phyloP scores from a whole-genome alignment of 192 early-diverging fungal genomes.

The Coemansia sp. region DNA sequence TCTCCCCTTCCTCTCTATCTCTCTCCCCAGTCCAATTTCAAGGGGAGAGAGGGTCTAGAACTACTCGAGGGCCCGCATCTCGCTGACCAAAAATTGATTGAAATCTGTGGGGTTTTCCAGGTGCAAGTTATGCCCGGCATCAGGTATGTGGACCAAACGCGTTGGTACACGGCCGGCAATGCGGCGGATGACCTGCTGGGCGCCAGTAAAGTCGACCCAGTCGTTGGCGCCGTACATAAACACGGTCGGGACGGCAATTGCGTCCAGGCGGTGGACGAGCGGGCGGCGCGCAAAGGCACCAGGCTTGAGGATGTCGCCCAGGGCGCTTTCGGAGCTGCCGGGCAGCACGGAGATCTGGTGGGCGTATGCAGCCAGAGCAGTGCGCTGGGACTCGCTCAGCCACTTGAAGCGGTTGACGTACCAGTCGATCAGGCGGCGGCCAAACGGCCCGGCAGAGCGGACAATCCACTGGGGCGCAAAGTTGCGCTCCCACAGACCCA shows the following conservation, averaged over 20 bases:
- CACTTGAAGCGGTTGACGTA: slow-evolving; percentile 64
- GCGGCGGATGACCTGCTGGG: slow-evolving; percentile 57
- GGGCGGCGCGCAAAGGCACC: slow-evolving; percentile 80
- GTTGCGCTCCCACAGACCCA: slow-evolving; percentile 72
- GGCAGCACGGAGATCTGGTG: slow-evolving; percentile 74
- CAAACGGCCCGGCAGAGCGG: slow-evolving; percentile 73
- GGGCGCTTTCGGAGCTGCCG: slow-evolving; percentile 81
- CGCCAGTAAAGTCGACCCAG: slow-evolving; percentile 87
- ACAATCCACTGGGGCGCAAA: slow-evolving; percentile 79
- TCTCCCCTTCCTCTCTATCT: too few species aligned
- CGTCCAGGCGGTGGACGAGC: slow-evolving; percentile 61
- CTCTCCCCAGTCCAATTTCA: too few species aligned
- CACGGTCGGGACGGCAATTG: slow-evolving; percentile 67
- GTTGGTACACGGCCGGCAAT: slow-evolving; percentile 54
- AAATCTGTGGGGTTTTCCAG: slow-evolving; percentile 79
- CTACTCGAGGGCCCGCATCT: slow-evolving; percentile 36
- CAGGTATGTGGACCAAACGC: slow-evolving; percentile 49
- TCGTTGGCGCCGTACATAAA: slow-evolving; percentile 80
- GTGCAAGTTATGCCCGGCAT: slow-evolving; percentile 83
- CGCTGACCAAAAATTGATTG: slow-evolving; percentile 58
- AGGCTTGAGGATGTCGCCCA: slow-evolving; percentile 72
- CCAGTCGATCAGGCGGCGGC: slow-evolving; percentile 56
- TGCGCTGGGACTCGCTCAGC: slow-evolving; percentile 64
- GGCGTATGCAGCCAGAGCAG: slow-evolving; percentile 73
- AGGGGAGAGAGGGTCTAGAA: not conserved